Conservation (phyloP, 495 filamentous ascomycete species). For the Penicillium verhagenii region DNA sequence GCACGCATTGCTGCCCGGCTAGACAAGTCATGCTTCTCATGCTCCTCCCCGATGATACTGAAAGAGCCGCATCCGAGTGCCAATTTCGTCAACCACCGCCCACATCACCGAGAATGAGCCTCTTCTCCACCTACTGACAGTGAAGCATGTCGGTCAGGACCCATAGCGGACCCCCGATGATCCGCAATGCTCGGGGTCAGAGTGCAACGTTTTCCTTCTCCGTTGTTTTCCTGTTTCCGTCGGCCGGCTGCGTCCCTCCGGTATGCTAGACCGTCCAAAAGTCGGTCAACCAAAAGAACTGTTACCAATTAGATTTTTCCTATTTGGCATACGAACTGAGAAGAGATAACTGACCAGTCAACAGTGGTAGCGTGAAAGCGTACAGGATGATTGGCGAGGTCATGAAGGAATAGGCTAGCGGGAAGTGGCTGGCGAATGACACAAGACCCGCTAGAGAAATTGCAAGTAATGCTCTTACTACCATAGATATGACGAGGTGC, state of each 20-base stretch:
- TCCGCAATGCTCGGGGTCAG: constrained; percentile 7
- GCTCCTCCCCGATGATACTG: background rate
- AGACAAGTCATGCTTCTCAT: background rate
- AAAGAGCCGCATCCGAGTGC: background rate
- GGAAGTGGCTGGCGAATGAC: constrained; percentile 32
- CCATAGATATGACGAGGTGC: constrained; percentile 25
- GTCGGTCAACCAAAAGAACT: constrained; percentile 45
- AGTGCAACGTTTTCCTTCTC: constrained; percentile 8
- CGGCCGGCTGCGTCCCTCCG: constrained; percentile 28
- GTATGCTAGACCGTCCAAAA: constrained; percentile 34
- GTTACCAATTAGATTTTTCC: constrained; percentile 20
- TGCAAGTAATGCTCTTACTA: constrained; percentile 30
- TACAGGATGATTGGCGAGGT: constrained; percentile 44
- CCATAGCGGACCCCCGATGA: background rate
- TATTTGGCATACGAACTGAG: background rate
- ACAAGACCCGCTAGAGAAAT: constrained; percentile 29
- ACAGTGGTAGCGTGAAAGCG: constrained; percentile 36
- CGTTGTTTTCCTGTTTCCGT: constrained; percentile 29
- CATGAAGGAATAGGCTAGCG: constrained; percentile 40
- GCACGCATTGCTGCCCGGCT: background rate
- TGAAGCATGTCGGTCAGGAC: constrained; percentile 2
- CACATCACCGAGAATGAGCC: background rate
- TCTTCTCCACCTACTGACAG: background rate
- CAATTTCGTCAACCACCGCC: background rate
- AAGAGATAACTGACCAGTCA: constrained; percentile 31